Evolutionary conservation across 768 basidiomycete species (phyloP), one percentile per base, ranked within the genome.

Genomic region (Boletus coccyginus): DNA sequence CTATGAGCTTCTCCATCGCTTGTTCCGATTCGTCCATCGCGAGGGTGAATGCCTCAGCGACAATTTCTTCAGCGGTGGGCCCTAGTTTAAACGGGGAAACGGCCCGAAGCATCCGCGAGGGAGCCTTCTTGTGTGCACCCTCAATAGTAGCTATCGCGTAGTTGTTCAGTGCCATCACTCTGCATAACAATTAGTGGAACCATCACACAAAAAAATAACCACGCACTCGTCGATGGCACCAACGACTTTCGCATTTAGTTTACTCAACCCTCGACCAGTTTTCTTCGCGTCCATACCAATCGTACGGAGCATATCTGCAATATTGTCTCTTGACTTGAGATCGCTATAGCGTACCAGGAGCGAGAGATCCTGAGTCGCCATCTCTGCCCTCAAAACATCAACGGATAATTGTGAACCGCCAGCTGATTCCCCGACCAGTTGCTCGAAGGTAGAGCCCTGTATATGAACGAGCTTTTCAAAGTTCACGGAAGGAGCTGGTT

Each of bases 221-320:
- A 71, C 84, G 65, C 53, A 89, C 90, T 74, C 83, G 58, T 92
- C 90, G 2, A 92, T 85, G 0, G 88, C 82, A 35, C 88, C 87
- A 36, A 81, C 79, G n/a, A 91, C 80, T 63, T 79, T 87, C 4
- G 90, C 74, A 36, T 80, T 79, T 41, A 92, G 73, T 63, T 73
- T 84, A 62, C 84, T 83, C 53, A 92, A 66, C 32, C 82, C 81
- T 33, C 80, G 73, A 3, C 83, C 82, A 1, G 85, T 77, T 56
- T 72, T 78, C 71, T 81, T 84, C 1, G 90, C 87, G 60, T 86
- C 84, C 8, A 70, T 67, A 3, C 83, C 79, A 63, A 92, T 89
- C 4, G 74, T 77, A 14, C 57, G 59, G 59, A 92, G 71, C 16
- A 74, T 62, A 11, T 79, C 73, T 17, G 81, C 84, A 11, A 92